Base-by-base conservation (phyloP, 1,284 basidiomycete genomes). In the Coniferiporia sulphurascens region DNA sequence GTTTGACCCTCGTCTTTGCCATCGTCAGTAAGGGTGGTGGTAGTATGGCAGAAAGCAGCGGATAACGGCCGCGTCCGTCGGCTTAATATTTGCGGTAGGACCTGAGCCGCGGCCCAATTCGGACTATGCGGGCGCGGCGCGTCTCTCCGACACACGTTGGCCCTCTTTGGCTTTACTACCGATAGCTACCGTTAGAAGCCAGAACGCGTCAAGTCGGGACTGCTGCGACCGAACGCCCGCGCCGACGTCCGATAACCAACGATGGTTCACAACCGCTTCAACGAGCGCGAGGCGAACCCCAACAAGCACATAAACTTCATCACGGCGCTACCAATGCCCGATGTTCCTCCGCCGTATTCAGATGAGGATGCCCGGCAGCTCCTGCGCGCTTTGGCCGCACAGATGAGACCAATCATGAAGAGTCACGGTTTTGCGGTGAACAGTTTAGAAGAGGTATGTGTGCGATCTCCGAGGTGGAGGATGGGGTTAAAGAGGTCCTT, bases 401-500 rank as follows among this genome's bases (percentile, higher is more conserved):
- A 92, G 72, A 86, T 92, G 35, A 79, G 81, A 64, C 90, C 90
- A 3, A 69, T 91, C 34, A 92, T 92, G 89, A 89, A 89, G 67
- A 72, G 76, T 1, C 85, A 91, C 64, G 89, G 88, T 0, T 87
- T 91, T 65, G 71, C 67, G 0, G 80, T 91, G 17, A 92, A 91
- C 66, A 88, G 85, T 62, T 74, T 92, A 21, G 89, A 91, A 73
- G 89, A 91, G 82, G 89, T 87, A 66, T 49, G 75, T 64, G 13
- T 27, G 50, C 27, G 27, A 27, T 36, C 19, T 17, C 13, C 21
- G 34, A 21, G 56, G 12, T 7, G 22, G 15, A 21, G 21, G 5
- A 36, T 19, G 13, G 12, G 41, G 21, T 53, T 51, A 36, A 45
- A 48, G n/a, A 38, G 19, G 15, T 49, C 8, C 34, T 50, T 56